Conservation (phyloP, 2,329 filamentous ascomycete species). For the Colletotrichum sp. region DNA sequence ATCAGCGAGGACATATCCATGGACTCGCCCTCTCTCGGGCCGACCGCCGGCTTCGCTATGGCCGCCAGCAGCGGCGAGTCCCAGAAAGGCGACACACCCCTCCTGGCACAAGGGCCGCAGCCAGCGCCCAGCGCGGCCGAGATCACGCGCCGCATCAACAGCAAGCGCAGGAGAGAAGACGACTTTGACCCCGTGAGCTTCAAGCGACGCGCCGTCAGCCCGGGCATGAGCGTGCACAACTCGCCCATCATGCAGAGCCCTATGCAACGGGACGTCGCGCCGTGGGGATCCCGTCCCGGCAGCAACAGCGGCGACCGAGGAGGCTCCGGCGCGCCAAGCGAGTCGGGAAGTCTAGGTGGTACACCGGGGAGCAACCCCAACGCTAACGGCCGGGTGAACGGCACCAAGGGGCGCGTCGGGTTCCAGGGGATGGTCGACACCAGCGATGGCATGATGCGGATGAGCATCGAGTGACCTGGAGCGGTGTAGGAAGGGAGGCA, state of each 20-base stretch:
- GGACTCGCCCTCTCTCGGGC: conserved; percentile 66
- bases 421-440: conserved; percentile 95
- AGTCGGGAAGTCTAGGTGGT: conserved; percentile 46
- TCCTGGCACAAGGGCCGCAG: conserved; percentile 37
- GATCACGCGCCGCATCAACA: conserved; percentile 77
- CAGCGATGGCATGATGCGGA: conserved; percentile 94
- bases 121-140: conserved; percentile 70
- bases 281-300: conserved; percentile 75
- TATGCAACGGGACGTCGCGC: conserved; percentile 70
- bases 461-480: conserved; percentile 81
- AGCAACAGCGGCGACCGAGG: conserved; percentile 62
- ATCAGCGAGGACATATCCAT: conserved; percentile 75
- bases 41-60: conserved; percentile 37
- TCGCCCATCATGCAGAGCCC: conserved; percentile 89
- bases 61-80: conserved; percentile 23
- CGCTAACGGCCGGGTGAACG: conserved; percentile 49
- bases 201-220: conserved; percentile 90
- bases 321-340: conserved; percentile 57
- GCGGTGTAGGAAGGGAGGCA: neutral
- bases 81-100: conserved; percentile 39
- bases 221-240: conserved; percentile 89
- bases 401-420: conserved; percentile 69
- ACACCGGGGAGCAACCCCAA: conserved; percentile 30
- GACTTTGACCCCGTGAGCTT: conserved; percentile 88
- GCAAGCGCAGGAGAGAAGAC: conserved; percentile 86